These are phyloP conservation scores for Talaromyces sp. DNA, from an alignment of 2,329 filamentous ascomycete genomes.

Conservation along the genomic window DNA sequence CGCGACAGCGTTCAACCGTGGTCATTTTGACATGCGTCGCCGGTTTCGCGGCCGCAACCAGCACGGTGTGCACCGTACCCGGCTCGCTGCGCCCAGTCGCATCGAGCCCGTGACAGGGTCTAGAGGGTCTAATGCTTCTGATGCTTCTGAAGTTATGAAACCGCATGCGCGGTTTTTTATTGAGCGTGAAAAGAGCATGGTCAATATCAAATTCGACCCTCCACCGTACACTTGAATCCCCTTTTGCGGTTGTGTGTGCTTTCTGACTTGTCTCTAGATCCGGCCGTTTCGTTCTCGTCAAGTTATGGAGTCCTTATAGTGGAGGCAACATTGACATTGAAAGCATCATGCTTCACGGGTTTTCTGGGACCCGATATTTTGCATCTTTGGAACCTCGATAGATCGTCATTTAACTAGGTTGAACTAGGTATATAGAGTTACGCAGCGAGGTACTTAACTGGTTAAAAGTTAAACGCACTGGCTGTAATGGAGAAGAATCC, in stretches of 20 bases:
- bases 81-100: conserved; percentile 20
- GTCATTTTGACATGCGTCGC: conserved; percentile 21
- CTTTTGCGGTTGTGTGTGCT: too few species aligned
- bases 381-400: conserved; percentile 61
- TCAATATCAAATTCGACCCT: conserved; percentile 69
- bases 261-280: conserved; percentile 42
- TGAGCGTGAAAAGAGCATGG: conserved; percentile 73
- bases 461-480: too few species aligned
- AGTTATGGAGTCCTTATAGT: conserved; percentile 77
- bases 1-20: conserved; percentile 15
- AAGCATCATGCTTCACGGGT: conserved; percentile 76
- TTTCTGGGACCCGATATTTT: conserved; percentile 79
- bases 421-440: neutral
- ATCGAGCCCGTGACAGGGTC: conserved; percentile 17
- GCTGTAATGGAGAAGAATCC: neutral
- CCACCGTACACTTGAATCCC: too few species aligned
- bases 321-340: conserved; percentile 85
- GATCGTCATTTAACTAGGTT: neutral
- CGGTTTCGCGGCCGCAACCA: conserved; percentile 19
- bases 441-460: neutral
- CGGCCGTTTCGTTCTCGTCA: conserved; percentile 77
- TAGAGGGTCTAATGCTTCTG: conserved; percentile 1
- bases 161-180: conserved; percentile 82
- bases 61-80: conserved; percentile 15
- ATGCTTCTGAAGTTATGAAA: conserved; percentile 50